A percentile compares a stretch with the other conserved stretches of the same genome.
Conservation (phyloP, 2,329 filamentous ascomycete genomes). For the Thielaviopsis euricoi region DNA sequence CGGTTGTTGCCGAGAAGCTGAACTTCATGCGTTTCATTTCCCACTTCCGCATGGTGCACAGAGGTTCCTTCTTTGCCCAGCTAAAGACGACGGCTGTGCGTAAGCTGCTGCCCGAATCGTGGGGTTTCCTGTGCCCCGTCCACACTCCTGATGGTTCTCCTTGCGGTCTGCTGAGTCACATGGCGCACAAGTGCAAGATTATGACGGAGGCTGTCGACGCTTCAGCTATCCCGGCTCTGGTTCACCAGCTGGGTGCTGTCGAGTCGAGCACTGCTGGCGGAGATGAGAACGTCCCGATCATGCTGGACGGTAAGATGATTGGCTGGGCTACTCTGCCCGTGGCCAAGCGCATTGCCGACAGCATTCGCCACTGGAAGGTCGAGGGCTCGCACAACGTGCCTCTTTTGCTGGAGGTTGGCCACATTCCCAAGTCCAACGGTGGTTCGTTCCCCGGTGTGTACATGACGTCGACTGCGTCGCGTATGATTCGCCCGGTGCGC, state of each 20-base stretch:
- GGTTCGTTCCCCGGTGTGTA: slow-evolving; percentile 96
- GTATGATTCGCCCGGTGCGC: slow-evolving; percentile 84
- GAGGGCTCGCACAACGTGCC: slow-evolving; percentile 69
- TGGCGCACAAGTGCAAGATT: slow-evolving; percentile 88
- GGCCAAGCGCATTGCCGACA: slow-evolving; percentile 67
- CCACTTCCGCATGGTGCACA: slow-evolving; percentile 97
- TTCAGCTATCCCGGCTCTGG: slow-evolving; percentile 55
- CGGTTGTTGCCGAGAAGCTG: slow-evolving; percentile 94
- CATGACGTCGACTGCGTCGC: slow-evolving; percentile 70
- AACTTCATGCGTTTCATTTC: slow-evolving; percentile 98
- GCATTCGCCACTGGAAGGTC: slow-evolving; percentile 88
- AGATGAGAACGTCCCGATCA: slow-evolving; percentile 72
- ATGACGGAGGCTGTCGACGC: slow-evolving; percentile 60
- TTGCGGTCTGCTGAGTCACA: slow-evolving; percentile 85
- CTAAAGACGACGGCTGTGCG: slow-evolving; percentile 93
- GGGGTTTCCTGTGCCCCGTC: slow-evolving; percentile 94
- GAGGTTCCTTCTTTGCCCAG: slow-evolving; percentile 97
- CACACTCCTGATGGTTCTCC: slow-evolving; percentile 94
- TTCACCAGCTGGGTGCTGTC: slow-evolving; percentile 65
- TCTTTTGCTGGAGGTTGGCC: slow-evolving; percentile 74
- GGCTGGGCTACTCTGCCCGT: slow-evolving; percentile 82
- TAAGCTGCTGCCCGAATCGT: slow-evolving; percentile 89
- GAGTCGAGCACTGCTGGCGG: slow-evolving; percentile 60
- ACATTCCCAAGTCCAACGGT: slow-evolving; percentile 70
- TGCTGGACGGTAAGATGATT: slow-evolving; percentile 77